Base-by-base conservation (phyloP, 2,329 filamentous ascomycete genomes). In the Myriosclerotinia scirpicola region DNA sequence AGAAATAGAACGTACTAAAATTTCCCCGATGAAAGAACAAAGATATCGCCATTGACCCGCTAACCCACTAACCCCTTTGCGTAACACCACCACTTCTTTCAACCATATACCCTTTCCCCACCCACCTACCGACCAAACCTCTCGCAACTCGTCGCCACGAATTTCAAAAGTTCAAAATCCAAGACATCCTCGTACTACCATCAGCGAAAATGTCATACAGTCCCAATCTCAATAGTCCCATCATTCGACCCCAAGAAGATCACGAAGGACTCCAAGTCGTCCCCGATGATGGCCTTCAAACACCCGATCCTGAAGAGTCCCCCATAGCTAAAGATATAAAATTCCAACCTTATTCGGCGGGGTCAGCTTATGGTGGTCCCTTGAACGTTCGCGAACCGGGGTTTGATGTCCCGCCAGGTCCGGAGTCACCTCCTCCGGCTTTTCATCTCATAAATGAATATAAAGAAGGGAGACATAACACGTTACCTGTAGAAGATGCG, bases 231-330 rank as follows among this genome's bases (percentile, higher is more conserved):
- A 26, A 17, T 20, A 60, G 58, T 60, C 58, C 58, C 17, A 38
- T 5, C 46, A 20, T 60, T 1, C 42, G 54, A 5, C 34, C 44
- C 0, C 63, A 65, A 17, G 44, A 60, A n/a, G 63, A 65, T 12
- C 63, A 65, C 22, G 63, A 65, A 60, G 63, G 63, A 17, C 58
- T 60, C 20, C 58, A 60, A 60, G 58, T 60, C 30, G 58, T 60
- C 5, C 58, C 58, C 14, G 44, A 60, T 4, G 58, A 60, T 12
- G 58, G 56, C 11, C 46, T 65, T 0, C 63, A 65, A 53, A 65
- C 36, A 12, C 38, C 54, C 8, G 54, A 54, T 9, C 59, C 46
- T 0, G 46, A 52, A 36, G 54, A 65, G 30, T 42, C 54, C 17
- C 54, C 63, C 8, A 14, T 50, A 2, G 1, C 22, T 12, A 65